These are phyloP conservation scores for Ophidiomyces ophidiicola DNA, from an alignment of 2,329 filamentous ascomycete species.

Conservation along the genomic window DNA sequence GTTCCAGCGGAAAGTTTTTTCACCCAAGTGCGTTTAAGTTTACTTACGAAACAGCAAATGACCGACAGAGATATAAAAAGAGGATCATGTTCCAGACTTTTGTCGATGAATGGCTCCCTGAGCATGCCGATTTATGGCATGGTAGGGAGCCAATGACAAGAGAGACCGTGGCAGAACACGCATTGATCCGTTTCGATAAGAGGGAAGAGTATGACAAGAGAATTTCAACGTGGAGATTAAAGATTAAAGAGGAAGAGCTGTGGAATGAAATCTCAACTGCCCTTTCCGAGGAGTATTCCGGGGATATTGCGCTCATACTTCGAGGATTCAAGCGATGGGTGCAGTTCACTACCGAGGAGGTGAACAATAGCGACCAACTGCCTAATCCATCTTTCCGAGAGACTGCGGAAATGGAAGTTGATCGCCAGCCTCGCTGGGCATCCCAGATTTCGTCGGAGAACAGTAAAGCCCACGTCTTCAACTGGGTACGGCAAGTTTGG, in stretches of 20 bases:
- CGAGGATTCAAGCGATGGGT: slow-evolving; percentile 10
- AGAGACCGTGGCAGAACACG: background rate
- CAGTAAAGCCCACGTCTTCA: background rate
- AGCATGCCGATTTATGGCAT: slow-evolving; percentile 2
- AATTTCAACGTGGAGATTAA: slow-evolving; percentile 3
- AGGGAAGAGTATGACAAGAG: slow-evolving; percentile 5
- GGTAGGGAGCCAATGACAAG: background rate
- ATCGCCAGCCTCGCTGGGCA: slow-evolving; percentile 6
- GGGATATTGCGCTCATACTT: background rate
- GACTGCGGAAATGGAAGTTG: slow-evolving; percentile 3
- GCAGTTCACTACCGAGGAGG: background rate
- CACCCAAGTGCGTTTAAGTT: background rate
- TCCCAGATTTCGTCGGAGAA: background rate
- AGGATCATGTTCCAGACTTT: slow-evolving; percentile 8
- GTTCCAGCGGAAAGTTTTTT: slow-evolving; percentile 3
- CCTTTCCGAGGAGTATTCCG: background rate
- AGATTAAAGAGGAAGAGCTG: background rate
- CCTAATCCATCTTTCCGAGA: background rate
- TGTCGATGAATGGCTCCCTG: slow-evolving; percentile 2
- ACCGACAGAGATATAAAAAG: slow-evolving; percentile 7
- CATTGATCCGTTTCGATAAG: slow-evolving; percentile 3
- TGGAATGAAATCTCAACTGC: slow-evolving; percentile 4
- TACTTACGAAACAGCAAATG: background rate
- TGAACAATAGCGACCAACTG: background rate
- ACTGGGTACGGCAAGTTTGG: slow-evolving; percentile 7